Conservation (phyloP, 352 stramenopile species). For the Blastocystis sp. region DNA sequence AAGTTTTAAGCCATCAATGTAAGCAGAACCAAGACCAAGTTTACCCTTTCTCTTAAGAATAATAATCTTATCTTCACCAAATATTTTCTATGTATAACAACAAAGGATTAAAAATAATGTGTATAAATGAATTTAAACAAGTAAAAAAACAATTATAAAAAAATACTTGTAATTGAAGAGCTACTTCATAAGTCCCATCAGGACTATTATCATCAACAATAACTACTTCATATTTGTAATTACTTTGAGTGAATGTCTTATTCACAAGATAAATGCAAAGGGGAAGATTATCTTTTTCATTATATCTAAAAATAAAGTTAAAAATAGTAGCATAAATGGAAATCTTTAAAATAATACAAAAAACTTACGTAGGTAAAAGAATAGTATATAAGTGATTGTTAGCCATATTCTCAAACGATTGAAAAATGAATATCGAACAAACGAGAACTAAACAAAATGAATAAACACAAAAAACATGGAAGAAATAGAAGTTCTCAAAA, state of each 20-base stretch:
- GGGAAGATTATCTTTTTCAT: slow-evolving; percentile 89
- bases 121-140: neutral
- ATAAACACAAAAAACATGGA: neutral
- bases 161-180: slow-evolving; percentile 54
- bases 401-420: neutral
- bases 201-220: slow-evolving; percentile 90
- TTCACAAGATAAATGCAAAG: slow-evolving; percentile 86
- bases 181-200: slow-evolving; percentile 79
- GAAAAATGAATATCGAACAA: too few relatives aligned
- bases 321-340: slow-evolving; percentile 58
- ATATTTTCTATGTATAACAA: slow-evolving; percentile 57
- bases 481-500: too few relatives aligned
- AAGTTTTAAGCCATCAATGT: slow-evolving; percentile 75
- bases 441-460: slow-evolving; percentile 2
- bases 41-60: slow-evolving; percentile 80
- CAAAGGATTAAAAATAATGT: neutral
- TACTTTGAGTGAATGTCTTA: slow-evolving; percentile 64
- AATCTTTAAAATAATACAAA: neutral
- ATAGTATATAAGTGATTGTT: slow-evolving; percentile 20
- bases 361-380: slow-evolving; percentile 26
- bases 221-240: slow-evolving; percentile 77
- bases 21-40: slow-evolving; percentile 78
- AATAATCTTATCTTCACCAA: slow-evolving; percentile 65
- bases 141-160: neutral
- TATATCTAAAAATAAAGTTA: slow-evolving; percentile 88